phyloP scores from a whole-genome alignment of 148 eudicot genomes.

The Arctostaphylos glauca region DNA sequence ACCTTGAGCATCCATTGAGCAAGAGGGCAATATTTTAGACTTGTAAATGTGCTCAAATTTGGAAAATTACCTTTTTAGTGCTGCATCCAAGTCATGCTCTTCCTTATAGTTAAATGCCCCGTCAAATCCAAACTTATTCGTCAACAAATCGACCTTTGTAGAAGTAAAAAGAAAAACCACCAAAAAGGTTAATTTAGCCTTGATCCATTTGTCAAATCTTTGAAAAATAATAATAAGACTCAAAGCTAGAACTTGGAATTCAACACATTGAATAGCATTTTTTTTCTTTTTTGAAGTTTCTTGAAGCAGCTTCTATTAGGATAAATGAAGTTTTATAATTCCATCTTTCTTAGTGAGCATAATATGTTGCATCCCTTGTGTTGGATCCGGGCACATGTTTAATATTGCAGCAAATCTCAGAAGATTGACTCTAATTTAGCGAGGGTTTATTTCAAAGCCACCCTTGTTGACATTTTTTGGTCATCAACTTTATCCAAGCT shows the following conservation, averaged over 20 bases:
- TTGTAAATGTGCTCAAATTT: background rate
- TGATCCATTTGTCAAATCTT: too few species aligned
- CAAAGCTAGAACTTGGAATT: background rate
- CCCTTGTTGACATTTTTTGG: too few species aligned
- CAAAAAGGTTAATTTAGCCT: background rate
- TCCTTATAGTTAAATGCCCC: conserved; percentile 41
- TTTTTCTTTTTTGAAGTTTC: background rate
- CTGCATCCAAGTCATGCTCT: conserved; percentile 28
- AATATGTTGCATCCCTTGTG: background rate
- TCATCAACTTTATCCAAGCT: too few species aligned
- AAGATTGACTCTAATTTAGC: too few species aligned
- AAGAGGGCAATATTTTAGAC: background rate
- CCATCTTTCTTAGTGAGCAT: background rate
- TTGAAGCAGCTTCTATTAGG: background rate
- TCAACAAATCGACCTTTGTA: conserved; percentile 17
- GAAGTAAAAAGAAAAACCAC: background rate
- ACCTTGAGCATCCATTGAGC: too few species aligned
- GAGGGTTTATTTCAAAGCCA: too few species aligned
- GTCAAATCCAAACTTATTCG: conserved; percentile 36
- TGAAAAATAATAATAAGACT: background rate
- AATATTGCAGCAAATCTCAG: too few species aligned
- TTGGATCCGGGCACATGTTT: too few species aligned
- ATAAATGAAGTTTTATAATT: background rate
- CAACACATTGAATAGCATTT: background rate
- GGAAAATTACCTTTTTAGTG: conserved; percentile 28